Evolutionary conservation across 73 alveolate species (phyloP).

Genomic region (Paramecium caudatum): DNA sequence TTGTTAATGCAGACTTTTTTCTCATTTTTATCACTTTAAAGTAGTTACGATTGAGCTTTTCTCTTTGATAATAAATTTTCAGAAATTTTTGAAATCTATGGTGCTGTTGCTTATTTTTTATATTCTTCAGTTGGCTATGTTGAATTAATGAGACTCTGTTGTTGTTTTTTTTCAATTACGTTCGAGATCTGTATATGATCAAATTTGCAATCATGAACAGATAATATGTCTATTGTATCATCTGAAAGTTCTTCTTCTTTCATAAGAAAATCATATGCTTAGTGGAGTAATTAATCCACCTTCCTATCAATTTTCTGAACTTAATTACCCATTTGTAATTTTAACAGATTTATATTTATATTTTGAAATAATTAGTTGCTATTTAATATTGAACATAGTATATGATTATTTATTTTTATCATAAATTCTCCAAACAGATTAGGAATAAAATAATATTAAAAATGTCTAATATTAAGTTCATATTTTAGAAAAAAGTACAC

Average conservation of each 20-base stretch:
- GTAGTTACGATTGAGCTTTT: constrained; percentile 6
- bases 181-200: too few relatives aligned
- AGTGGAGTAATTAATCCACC: neutral
- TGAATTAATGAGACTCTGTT: too few relatives aligned
- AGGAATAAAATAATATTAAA: neutral
- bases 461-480: neutral
- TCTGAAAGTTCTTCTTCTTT: constrained; percentile 12
- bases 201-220: neutral
- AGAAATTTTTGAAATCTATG: too few relatives aligned
- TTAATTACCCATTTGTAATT: constrained; percentile 13
- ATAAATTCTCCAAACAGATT: too few relatives aligned
- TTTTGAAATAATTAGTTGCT: too few relatives aligned
- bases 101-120: too few relatives aligned
- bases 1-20: neutral
- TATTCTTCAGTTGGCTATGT: too few relatives aligned
- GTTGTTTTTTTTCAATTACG: too few relatives aligned
- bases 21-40: neutral
- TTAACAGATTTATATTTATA: constrained; percentile 10
- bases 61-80: too few relatives aligned
- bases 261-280: neutral
- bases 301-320: constrained; percentile 5
- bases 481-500: neutral
- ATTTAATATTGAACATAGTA: too few relatives aligned
- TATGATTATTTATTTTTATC: too few relatives aligned
- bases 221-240: neutral